Base-by-base conservation (phyloP, 1,139 yeast genomes). In the Yamadazyma mexicana region DNA sequence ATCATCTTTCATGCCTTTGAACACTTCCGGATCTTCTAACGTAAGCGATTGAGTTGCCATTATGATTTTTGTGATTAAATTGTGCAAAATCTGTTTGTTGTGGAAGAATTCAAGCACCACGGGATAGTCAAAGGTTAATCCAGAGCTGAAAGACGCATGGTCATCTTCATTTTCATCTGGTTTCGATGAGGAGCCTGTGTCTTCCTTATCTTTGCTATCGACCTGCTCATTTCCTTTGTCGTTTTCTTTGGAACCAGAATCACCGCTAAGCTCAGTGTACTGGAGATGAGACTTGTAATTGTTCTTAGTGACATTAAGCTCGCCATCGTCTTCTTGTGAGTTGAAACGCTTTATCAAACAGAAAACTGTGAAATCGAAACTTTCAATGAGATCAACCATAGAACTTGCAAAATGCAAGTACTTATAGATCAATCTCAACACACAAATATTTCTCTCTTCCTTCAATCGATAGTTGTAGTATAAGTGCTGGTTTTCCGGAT, bases 11-110 rank as follows among this genome's bases (percentile, higher is more conserved):
- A 83, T 68, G 0, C 86, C 77, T 40, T 73, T 69, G 59, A 85
- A 85, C 2, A 81, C 83, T 43, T 83, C 87, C 1, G 91, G 87
- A 52, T 86, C 94, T 27, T 75, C 78, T 12, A 85, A 66, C 0
- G 95, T 83, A 15, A 86, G 64, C 4, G 81, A 74, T 52, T 87
- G 95, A 0, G 87, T 73, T 20, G 83, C 78, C 73, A 85, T 75
- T 20, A 86, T 70, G 12, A 87, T 68, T 22, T 75, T 75, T 6
- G 81, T 68, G 31, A 84, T 67, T 5, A 75, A 62, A 48, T 85
- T 83, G 58, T 88, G 92, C 32, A 87, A 61, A 16, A 77, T 72
- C 55, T 88, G 96, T 52, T 88, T 89, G 35, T 77, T 67, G 46
- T 83, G 85, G 55, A 83, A 77, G 56, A 87, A 87, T 39, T 87